phyloP scores from a whole-genome alignment of 768 basidiomycete genomes.

The Agrocybe pediades region DNA sequence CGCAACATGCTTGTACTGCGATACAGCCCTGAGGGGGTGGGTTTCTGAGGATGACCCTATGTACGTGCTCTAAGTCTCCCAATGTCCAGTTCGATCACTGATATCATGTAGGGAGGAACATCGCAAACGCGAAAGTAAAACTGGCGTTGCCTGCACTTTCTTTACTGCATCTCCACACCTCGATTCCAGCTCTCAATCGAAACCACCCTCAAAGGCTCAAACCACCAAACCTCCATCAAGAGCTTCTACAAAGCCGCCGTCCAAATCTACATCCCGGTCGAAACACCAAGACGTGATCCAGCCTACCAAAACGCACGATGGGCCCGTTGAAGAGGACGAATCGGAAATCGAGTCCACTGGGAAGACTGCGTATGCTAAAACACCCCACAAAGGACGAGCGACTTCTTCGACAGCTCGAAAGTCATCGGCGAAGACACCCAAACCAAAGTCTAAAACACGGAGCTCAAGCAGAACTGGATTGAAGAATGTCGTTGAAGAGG shows the following conservation, averaged over 20 bases:
- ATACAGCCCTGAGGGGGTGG: slow-evolving; percentile 82
- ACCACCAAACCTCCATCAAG: slow-evolving; percentile 31
- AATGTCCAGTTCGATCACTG: background rate
- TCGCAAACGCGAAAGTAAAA: slow-evolving; percentile 60
- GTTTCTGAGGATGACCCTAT: slow-evolving; percentile 83
- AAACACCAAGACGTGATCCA: slow-evolving; percentile 36
- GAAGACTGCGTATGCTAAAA: slow-evolving; percentile 18
- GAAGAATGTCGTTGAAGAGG: slow-evolving; percentile 26
- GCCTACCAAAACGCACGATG: slow-evolving; percentile 43
- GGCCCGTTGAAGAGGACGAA: slow-evolving; percentile 29
- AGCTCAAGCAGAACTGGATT: slow-evolving; percentile 24
- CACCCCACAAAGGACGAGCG: slow-evolving; percentile 22
- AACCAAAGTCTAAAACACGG: slow-evolving; percentile 17
- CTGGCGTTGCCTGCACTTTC: slow-evolving; percentile 42
- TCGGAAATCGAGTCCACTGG: slow-evolving; percentile 15
- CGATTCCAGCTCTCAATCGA: slow-evolving; percentile 15
- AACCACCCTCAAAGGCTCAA: slow-evolving; percentile 27
- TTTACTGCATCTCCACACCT: slow-evolving; percentile 29
- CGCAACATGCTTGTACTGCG: slow-evolving; percentile 85
- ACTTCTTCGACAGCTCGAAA: slow-evolving; percentile 20
- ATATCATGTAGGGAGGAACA: slow-evolving; percentile 65
- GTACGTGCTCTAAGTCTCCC: slow-evolving; percentile 47
- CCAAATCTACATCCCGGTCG: slow-evolving; percentile 28
- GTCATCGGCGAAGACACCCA: slow-evolving; percentile 22
- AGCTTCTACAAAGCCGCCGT: slow-evolving; percentile 30